Evolutionary conservation across 768 basidiomycete species (phyloP).

Genomic region (Tulasnella sp.): DNA sequence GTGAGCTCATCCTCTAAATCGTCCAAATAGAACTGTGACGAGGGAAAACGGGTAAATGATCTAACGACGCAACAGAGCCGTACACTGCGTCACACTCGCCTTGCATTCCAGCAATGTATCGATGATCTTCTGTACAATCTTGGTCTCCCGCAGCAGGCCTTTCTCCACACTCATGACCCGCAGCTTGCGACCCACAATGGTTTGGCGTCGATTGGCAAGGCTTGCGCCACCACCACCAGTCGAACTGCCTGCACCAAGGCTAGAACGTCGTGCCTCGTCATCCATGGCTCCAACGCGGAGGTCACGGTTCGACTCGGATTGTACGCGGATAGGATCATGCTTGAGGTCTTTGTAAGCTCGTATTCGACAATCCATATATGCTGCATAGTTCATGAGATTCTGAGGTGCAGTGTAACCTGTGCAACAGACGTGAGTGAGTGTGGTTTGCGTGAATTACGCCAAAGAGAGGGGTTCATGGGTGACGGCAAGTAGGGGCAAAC

Average conservation of each 20-base stretch:
- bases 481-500: background rate
- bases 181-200: slow-evolving; percentile 69
- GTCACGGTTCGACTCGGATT: slow-evolving; percentile 86
- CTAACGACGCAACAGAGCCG: background rate
- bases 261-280: slow-evolving; percentile 34
- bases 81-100: slow-evolving; percentile 37
- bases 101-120: slow-evolving; percentile 78
- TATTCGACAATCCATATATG: slow-evolving; percentile 81
- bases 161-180: slow-evolving; percentile 91
- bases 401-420: slow-evolving; percentile 75
- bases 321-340: slow-evolving; percentile 87
- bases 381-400: slow-evolving; percentile 76
- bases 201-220: slow-evolving; percentile 24
- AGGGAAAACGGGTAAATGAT: background rate
- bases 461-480: background rate
- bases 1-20: slow-evolving; percentile 87
- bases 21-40: slow-evolving; percentile 75
- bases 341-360: slow-evolving; percentile 79
- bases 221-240: slow-evolving; percentile 43
- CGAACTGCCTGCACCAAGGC: slow-evolving; percentile 27
- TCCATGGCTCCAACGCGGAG: slow-evolving; percentile 52
- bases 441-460: background rate
- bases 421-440: background rate
- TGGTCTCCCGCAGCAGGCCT: slow-evolving; percentile 84
- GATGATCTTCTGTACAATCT: slow-evolving; percentile 79